Conservation (phyloP, 148 eudicot genomes). For the Spergularia bocconei region DNA sequence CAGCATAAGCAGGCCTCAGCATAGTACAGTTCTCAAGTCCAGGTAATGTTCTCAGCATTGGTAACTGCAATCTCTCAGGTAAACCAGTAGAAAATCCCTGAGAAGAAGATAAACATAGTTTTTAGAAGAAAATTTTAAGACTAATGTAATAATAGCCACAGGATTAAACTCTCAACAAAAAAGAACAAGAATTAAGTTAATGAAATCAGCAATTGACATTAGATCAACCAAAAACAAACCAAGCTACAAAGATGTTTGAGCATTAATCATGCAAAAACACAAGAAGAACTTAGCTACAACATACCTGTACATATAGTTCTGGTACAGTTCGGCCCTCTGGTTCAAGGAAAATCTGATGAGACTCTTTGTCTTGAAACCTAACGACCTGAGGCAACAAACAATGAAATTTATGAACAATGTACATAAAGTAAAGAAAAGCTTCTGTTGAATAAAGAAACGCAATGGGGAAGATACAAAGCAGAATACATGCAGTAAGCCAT, state of each 20-base stretch:
- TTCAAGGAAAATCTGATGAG: constrained; percentile 98
- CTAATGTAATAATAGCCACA: background rate
- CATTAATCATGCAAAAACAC: background rate
- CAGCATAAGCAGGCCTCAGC: constrained; percentile 99
- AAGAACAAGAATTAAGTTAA: constrained; percentile 1
- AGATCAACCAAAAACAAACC: background rate
- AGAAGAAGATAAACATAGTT: background rate
- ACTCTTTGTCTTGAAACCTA: constrained; percentile 93
- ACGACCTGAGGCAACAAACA: constrained; percentile 62
- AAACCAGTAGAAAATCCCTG: constrained; percentile 99
- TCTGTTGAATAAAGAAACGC: background rate
- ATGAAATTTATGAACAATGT: background rate
- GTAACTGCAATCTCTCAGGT: constrained; percentile 93
- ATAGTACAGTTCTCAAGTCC: constrained; percentile 94
- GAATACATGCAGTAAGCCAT: background rate
- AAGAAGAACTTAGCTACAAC: constrained; percentile 8
- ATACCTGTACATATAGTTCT: constrained; percentile 98
- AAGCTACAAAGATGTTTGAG: background rate
- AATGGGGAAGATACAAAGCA: background rate
- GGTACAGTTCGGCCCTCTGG: constrained; percentile 98
- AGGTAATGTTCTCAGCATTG: constrained; percentile 86
- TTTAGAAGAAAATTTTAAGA: background rate
- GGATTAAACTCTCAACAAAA: background rate
- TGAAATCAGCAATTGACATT: background rate
- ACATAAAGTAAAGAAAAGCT: background rate